Conservation (phyloP, 257 asterid species). For the Striga asiatica region DNA sequence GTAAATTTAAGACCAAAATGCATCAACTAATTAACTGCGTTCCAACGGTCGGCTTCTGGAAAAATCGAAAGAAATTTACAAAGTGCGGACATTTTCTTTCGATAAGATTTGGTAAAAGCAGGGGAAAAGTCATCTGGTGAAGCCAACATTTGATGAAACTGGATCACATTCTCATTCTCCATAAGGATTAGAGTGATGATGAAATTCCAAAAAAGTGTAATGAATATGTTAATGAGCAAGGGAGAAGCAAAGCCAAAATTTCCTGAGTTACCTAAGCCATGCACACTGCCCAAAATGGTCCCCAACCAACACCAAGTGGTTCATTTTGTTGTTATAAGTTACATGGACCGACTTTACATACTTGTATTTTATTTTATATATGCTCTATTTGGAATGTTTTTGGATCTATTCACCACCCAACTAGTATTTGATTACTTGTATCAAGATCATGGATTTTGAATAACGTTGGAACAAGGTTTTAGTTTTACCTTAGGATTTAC, state of each 20-base stretch:
- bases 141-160: too few species aligned
- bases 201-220: background rate
- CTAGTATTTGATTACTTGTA: background rate
- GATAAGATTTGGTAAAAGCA: too few species aligned
- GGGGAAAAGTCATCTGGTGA: too few species aligned
- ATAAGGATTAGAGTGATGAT: too few species aligned
- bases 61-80: too few species aligned
- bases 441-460: background rate
- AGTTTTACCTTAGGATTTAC: too few species aligned
- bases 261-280: background rate
- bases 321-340: background rate
- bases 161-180: too few species aligned
- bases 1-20: too few species aligned
- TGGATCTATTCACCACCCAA: background rate
- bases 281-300: slow-evolving; percentile 24
- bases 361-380: background rate
- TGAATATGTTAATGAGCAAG: background rate
- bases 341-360: background rate
- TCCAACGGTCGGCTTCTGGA: too few species aligned
- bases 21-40: too few species aligned
- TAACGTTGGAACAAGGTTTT: background rate
- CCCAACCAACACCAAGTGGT: slow-evolving; percentile 11
- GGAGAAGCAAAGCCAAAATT: background rate
- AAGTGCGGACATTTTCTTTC: too few species aligned
- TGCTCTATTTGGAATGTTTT: background rate